phyloP scores from a whole-genome alignment of 2,329 filamentous ascomycete genomes.

The Penicillium corylophilum region DNA sequence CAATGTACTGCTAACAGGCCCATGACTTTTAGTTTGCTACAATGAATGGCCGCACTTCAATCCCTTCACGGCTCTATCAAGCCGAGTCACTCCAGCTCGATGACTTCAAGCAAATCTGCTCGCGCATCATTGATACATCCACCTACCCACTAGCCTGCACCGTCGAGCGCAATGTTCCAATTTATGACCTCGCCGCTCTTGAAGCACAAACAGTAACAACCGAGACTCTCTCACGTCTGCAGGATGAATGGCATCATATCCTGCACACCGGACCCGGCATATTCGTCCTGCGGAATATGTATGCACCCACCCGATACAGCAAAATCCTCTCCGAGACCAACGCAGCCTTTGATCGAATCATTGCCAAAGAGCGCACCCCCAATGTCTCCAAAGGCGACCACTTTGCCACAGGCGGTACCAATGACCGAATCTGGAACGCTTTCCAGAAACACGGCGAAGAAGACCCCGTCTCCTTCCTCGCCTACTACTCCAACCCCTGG shows the following conservation, averaged over 20 bases:
- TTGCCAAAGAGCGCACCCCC: conserved; percentile 44
- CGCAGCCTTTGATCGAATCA: conserved; percentile 50
- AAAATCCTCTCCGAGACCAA: conserved; percentile 50
- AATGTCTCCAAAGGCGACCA: conserved; percentile 55
- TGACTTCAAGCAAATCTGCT: conserved; percentile 48
- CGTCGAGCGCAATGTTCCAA: conserved; percentile 54
- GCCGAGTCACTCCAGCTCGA: conserved; percentile 30
- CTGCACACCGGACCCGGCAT: conserved; percentile 60
- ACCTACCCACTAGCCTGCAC: conserved; percentile 51
- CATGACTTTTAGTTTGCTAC: background rate
- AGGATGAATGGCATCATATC: conserved; percentile 62
- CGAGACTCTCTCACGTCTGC: conserved; percentile 42
- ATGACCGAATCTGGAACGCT: conserved; percentile 66
- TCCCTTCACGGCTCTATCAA: conserved; percentile 25
- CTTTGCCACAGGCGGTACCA: conserved; percentile 57
- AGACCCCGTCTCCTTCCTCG: conserved; percentile 54
- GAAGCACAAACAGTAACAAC: conserved; percentile 29
- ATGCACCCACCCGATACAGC: conserved; percentile 36
- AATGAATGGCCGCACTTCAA: conserved; percentile 9
- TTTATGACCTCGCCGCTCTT: conserved; percentile 52
- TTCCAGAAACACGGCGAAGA: conserved; percentile 60
- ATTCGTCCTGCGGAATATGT: conserved; percentile 57
- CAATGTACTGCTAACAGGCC: no score
- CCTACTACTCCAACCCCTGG: conserved; percentile 63
- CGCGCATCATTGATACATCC: conserved; percentile 34